These are phyloP conservation scores for Moesziomyces antarcticus DNA, from an alignment of 1,284 basidiomycete genomes.

Conservation along the genomic window DNA sequence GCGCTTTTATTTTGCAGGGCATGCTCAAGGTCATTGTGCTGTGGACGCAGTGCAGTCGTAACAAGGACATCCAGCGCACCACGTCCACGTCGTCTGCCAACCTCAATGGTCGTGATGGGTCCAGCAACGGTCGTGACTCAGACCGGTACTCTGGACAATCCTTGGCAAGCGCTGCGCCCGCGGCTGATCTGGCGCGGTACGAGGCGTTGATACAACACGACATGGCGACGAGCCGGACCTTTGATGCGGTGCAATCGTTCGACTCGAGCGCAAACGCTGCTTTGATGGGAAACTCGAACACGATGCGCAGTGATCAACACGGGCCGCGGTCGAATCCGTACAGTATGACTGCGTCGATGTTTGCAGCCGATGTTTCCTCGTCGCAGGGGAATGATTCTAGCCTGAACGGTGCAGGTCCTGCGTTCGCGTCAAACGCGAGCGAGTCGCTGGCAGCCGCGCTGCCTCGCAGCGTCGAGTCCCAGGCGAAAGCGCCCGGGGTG, in stretches of 20 bases:
- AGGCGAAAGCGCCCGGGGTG: background rate
- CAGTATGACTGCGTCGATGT: constrained; percentile 7
- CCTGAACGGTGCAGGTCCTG: background rate
- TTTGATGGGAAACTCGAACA: background rate
- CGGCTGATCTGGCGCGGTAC: constrained; percentile 7
- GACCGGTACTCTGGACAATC: background rate
- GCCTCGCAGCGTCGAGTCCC: background rate
- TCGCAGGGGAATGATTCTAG: constrained; percentile 5
- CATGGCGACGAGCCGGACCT: constrained; percentile 2
- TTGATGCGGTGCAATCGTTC: constrained; percentile 11
- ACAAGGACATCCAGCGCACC: constrained; percentile 30
- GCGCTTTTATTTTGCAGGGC: constrained; percentile 35
- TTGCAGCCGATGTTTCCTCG: background rate
- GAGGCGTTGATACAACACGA: constrained; percentile 6
- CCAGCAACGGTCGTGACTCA: too few species aligned
- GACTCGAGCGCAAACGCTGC: background rate
- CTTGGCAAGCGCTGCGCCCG: background rate
- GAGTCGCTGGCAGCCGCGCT: constrained; percentile 32
- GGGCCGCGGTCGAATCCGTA: background rate
- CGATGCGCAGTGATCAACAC: background rate
- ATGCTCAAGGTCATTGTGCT: constrained; percentile 40
- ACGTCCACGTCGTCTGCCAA: background rate
- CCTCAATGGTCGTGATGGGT: background rate
- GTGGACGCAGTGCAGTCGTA: constrained; percentile 35
- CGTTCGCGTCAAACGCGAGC: constrained; percentile 6